Evolutionary conservation across 1,139 yeast species (phyloP).

Genomic region (Suhomyces taliae): DNA sequence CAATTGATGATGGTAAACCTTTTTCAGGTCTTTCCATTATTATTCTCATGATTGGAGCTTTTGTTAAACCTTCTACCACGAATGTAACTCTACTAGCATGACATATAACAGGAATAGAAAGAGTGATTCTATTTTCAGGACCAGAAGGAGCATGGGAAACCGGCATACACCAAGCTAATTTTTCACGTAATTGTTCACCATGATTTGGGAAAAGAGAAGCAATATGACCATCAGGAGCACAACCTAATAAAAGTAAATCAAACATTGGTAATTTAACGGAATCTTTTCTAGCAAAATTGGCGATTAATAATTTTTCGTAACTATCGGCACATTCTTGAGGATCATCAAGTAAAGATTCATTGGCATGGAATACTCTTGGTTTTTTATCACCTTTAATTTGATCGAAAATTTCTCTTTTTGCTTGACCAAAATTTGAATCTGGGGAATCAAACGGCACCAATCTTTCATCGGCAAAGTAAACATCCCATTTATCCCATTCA

Average conservation of each 20-base stretch:
- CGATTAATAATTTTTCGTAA: constrained; percentile 81
- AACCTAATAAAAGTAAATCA: constrained; percentile 85
- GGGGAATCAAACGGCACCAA: constrained; percentile 64
- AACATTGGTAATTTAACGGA: constrained; percentile 94
- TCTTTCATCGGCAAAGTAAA: constrained; percentile 73
- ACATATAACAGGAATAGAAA: constrained; percentile 92
- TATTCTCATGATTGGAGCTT: constrained; percentile 88
- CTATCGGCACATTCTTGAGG: constrained; percentile 94
- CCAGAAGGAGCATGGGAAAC: constrained; percentile 92
- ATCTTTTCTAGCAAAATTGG: constrained; percentile 94
- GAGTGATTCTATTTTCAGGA: constrained; percentile 82
- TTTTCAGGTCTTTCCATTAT: constrained; percentile 98
- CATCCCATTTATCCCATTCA: constrained; percentile 83
- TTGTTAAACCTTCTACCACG: constrained; percentile 94
- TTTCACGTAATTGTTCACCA: constrained; percentile 79
- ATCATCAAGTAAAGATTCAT: constrained; percentile 72
- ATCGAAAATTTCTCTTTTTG: constrained; percentile 80
- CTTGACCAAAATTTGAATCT: constrained; percentile 88
- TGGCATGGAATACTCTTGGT: constrained; percentile 82
- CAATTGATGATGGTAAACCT: constrained; percentile 91
- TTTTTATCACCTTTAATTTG: constrained; percentile 49
- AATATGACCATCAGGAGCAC: constrained; percentile 99
- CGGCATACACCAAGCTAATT: constrained; percentile 95
- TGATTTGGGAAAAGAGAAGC: constrained; percentile 94
- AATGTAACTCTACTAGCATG: constrained; percentile 92